phyloP scores from a whole-genome alignment of 352 stramenopile species.

The Globisporangium recalcitrans region DNA sequence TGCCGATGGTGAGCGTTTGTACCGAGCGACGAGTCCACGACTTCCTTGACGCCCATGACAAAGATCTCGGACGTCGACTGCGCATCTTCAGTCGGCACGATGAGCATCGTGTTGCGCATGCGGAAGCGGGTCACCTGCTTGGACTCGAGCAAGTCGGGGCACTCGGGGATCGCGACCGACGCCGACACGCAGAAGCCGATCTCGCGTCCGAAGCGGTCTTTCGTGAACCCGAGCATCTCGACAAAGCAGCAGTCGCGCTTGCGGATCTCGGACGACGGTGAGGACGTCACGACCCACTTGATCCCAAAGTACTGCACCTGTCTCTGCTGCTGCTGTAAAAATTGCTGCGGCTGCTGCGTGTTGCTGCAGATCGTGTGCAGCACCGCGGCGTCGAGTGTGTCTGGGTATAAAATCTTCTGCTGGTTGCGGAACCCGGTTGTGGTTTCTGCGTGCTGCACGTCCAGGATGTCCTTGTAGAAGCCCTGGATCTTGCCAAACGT shows the following conservation, averaged over 20 bases:
- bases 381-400: slow-evolving; percentile 35
- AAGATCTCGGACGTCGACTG: slow-evolving; percentile 43
- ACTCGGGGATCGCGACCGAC: slow-evolving; percentile 43
- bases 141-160: slow-evolving; percentile 25
- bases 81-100: slow-evolving; percentile 24
- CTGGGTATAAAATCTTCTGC: slow-evolving; percentile 41
- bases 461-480: slow-evolving; percentile 42
- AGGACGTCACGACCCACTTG: slow-evolving; percentile 40
- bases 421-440: slow-evolving; percentile 35
- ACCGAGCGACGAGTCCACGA: slow-evolving; percentile 26
- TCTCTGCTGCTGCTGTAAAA: slow-evolving; percentile 14
- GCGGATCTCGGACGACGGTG: slow-evolving; percentile 18
- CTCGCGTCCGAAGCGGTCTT: slow-evolving; percentile 29
- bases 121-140: slow-evolving; percentile 33
- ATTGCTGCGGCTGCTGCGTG: background rate
- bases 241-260: slow-evolving; percentile 43
- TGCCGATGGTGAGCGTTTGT: slow-evolving; percentile 38
- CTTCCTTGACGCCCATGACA: slow-evolving; percentile 33
- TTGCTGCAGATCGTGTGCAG: slow-evolving; percentile 24
- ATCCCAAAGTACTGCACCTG: slow-evolving; percentile 42
- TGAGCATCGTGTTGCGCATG: slow-evolving; percentile 45
- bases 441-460: slow-evolving; percentile 31
- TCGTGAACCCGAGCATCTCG: slow-evolving; percentile 47
- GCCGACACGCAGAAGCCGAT: slow-evolving; percentile 35
- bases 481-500: slow-evolving; percentile 46